These are phyloP conservation scores for Zygoascus hellenicus DNA, from an alignment of 1,139 yeast genomes.

Conservation along the genomic window DNA sequence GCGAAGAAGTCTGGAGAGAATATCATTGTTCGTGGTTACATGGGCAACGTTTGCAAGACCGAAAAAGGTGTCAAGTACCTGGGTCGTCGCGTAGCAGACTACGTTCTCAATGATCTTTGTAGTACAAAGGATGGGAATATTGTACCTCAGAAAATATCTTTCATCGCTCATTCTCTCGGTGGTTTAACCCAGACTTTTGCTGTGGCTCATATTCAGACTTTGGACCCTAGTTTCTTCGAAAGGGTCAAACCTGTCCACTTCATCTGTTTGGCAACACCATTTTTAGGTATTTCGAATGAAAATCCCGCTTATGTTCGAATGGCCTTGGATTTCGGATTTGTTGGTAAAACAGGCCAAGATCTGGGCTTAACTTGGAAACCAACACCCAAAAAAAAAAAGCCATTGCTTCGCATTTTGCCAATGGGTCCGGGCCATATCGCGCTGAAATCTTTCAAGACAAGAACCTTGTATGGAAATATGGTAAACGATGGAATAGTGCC, in stretches of 20 bases:
- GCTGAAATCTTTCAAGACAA: conserved; percentile 53
- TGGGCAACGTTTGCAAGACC: conserved; percentile 81
- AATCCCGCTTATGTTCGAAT: conserved; percentile 83
- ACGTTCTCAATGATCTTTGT: conserved; percentile 54
- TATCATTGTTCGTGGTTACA: conserved; percentile 72
- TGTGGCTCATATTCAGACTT: conserved; percentile 67
- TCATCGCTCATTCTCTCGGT: conserved; percentile 89
- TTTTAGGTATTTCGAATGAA: conserved; percentile 78
- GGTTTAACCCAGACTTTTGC: conserved; percentile 90
- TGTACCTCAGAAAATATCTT: conserved; percentile 52
- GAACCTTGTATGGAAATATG: conserved; percentile 76
- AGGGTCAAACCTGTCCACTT: conserved; percentile 71
- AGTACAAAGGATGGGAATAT: conserved; percentile 22
- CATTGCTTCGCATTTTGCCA: conserved; percentile 68
- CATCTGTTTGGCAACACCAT: conserved; percentile 79
- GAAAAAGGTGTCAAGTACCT: conserved; percentile 85
- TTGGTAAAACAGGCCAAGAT: conserved; percentile 93
- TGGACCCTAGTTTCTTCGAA: conserved; percentile 67
- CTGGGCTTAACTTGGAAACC: conserved; percentile 55
- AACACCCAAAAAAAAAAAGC: conserved; percentile 37
- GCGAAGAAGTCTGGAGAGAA: conserved; percentile 47
- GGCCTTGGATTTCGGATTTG: conserved; percentile 81
- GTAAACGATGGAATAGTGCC: conserved; percentile 95
- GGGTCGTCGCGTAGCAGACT: conserved; percentile 79
- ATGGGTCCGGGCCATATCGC: conserved; percentile 73